A percentile compares a stretch with the other conserved stretches of the same genome.
Conservation (phyloP, 177 flowering plant species). For the Vitis hybrid region DNA sequence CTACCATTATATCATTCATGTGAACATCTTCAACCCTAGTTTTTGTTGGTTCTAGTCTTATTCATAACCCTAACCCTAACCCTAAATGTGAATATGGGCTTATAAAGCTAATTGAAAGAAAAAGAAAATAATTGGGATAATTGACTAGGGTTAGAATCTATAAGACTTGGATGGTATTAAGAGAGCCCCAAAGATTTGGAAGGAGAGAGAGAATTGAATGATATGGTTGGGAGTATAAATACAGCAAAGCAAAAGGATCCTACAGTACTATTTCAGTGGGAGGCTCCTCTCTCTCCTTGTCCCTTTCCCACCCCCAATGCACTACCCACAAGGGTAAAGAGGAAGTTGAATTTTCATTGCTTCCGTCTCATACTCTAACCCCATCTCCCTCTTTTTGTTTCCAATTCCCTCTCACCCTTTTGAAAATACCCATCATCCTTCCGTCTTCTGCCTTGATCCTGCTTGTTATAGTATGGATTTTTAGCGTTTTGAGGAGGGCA, state of each 20-base stretch:
- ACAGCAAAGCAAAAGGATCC: slow-evolving; percentile 6
- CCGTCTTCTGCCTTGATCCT: too few relatives aligned
- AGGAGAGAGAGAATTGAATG: too few relatives aligned
- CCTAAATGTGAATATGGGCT: too few relatives aligned
- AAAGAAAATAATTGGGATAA: not conserved
- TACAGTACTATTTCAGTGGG: slow-evolving; percentile 18
- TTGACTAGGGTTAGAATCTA: too few relatives aligned
- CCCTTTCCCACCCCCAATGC: not conserved
- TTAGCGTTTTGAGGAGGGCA: too few relatives aligned
- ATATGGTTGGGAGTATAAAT: slow-evolving; percentile 3
- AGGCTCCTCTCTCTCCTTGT: slow-evolving; percentile 2
- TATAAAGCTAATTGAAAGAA: not conserved
- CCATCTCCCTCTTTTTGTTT: not conserved
- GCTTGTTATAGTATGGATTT: too few relatives aligned
- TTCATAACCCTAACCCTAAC: too few relatives aligned
- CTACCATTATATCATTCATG: too few relatives aligned
- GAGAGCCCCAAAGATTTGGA: too few relatives aligned
- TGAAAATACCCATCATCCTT: not conserved
- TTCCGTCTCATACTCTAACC: not conserved
- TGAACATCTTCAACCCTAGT: too few relatives aligned
- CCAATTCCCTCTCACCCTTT: slow-evolving; percentile 4
- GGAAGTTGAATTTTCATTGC: slow-evolving; percentile 7
- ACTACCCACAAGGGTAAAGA: slow-evolving; percentile 8
- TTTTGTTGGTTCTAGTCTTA: too few relatives aligned
- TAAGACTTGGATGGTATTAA: too few relatives aligned